These are phyloP conservation scores for Saccharomyces hybrid DNA, from an alignment of 1,139 yeast genomes.

Conservation along the genomic window DNA sequence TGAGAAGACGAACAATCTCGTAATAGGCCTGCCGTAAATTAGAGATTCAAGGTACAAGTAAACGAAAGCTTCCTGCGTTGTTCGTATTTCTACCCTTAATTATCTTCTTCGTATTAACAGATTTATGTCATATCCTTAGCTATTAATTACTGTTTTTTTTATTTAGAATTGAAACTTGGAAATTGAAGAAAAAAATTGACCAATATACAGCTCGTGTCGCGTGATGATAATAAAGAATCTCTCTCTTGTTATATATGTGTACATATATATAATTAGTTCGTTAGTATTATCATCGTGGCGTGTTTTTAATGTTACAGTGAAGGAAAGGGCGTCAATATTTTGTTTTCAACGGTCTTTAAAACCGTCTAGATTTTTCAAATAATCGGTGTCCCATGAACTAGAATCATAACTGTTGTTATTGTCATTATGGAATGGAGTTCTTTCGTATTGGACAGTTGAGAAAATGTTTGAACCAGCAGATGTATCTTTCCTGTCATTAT, in stretches of 20 bases:
- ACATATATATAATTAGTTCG: background rate
- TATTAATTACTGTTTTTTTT: too few species aligned
- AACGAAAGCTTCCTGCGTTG: background rate
- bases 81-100: background rate
- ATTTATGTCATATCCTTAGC: background rate
- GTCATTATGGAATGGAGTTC: background rate
- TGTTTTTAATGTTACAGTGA: background rate
- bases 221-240: background rate
- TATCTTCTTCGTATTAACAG: background rate
- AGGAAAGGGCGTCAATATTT: background rate
- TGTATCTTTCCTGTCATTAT: constrained; percentile 1
- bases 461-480: constrained; percentile 4
- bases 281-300: background rate
- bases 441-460: constrained; percentile 2
- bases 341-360: background rate
- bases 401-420: background rate
- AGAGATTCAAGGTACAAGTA: background rate
- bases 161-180: background rate
- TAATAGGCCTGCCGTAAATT: background rate
- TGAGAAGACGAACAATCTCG: background rate
- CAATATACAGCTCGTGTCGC: background rate
- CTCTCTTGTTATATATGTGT: too few species aligned
- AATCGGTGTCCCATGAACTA: constrained; percentile 1
- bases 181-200: background rate
- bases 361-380: constrained; percentile 1